Conservation (phyloP, 2,329 filamentous ascomycete species). For the Colletotrichum truncatum region DNA sequence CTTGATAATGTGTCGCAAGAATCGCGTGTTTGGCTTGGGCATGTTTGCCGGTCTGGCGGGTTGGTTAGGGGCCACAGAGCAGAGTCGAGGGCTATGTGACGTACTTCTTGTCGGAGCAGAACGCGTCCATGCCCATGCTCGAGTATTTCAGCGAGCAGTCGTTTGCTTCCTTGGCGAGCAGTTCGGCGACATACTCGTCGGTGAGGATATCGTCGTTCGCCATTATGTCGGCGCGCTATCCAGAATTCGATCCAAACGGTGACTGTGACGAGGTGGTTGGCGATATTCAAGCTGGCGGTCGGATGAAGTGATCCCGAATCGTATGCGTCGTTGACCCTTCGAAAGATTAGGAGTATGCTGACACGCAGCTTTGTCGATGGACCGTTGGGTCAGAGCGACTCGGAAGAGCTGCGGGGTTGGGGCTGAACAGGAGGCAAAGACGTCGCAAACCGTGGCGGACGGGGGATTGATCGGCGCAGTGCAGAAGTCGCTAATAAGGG, state of each 20-base stretch:
- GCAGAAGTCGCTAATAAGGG: background rate
- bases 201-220: constrained; percentile 63
- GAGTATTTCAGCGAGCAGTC: constrained; percentile 79
- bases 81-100: constrained; percentile 28
- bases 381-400: background rate
- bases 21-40: constrained; percentile 91
- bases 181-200: constrained; percentile 81
- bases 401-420: constrained; percentile 1
- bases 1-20: constrained; percentile 86
- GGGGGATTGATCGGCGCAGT: constrained; percentile 8
- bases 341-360: background rate
- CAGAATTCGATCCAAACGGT: background rate
- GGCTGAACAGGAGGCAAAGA: background rate
- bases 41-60: constrained; percentile 67
- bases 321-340: background rate
- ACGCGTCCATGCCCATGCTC: constrained; percentile 76
- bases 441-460: constrained; percentile 17
- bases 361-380: background rate
- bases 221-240: constrained; percentile 39
- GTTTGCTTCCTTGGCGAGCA: constrained; percentile 84
- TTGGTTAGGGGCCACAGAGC: constrained; percentile 8
- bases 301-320: background rate
- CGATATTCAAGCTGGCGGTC: background rate
- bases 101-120: constrained; percentile 58
- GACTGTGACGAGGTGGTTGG: background rate